phyloP scores from a whole-genome alignment of 179 eudicot genomes.

The Amaranthus tricolor region DNA sequence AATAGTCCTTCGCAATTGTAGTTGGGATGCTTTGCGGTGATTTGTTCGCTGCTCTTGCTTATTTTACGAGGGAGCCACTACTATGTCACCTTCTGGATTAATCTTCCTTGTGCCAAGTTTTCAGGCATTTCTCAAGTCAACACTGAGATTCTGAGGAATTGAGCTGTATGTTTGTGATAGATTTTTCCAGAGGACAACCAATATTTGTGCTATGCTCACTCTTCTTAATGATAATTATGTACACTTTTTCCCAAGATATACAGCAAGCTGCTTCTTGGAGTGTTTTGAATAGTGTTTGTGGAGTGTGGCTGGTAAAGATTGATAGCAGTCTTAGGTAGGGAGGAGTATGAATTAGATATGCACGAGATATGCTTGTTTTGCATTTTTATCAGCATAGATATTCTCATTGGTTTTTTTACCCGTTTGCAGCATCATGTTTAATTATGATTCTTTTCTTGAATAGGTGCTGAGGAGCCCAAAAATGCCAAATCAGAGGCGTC shows the following conservation, averaged over 20 bases:
- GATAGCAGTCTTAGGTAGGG: neutral
- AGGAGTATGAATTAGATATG: neutral
- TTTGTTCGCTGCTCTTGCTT: neutral
- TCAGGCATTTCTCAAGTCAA: neutral
- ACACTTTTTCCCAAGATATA: neutral
- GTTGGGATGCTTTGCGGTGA: neutral
- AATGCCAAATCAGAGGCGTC: slow-evolving; percentile 40
- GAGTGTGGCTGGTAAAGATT: neutral
- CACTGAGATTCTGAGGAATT: neutral
- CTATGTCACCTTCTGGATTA: neutral
- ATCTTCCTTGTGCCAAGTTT: neutral
- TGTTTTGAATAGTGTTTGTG: neutral
- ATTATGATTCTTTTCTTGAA: slow-evolving; percentile 17
- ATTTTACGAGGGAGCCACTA: neutral
- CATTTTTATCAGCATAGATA: neutral
- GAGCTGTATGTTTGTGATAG: neutral
- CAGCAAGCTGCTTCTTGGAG: neutral
- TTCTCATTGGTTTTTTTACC: neutral
- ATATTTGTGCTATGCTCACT: neutral
- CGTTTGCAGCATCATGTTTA: neutral
- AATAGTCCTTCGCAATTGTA: neutral
- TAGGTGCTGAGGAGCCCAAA: slow-evolving; percentile 37
- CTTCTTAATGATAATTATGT: neutral
- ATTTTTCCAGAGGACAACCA: neutral
- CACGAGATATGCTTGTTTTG: neutral